Conservation (phyloP, 1,284 basidiomycete genomes). For the Rhodotorula sp. region DNA sequence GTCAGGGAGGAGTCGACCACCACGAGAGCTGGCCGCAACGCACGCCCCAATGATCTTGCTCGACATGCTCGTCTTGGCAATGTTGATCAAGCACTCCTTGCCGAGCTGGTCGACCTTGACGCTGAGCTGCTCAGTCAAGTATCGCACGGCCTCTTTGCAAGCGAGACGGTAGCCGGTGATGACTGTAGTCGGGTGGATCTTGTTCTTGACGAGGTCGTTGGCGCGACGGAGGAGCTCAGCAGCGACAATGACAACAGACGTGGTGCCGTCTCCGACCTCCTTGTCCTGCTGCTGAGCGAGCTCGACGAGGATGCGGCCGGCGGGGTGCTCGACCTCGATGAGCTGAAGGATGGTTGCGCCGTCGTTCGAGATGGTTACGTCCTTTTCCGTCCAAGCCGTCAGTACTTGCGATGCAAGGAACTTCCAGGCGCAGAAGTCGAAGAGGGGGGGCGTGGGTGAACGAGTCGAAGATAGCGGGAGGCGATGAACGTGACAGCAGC, state of each 20-base stretch:
- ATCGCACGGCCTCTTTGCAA: conserved; percentile 95
- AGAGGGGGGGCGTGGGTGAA: background rate
- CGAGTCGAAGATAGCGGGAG: background rate
- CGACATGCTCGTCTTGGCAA: conserved; percentile 98
- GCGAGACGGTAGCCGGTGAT: conserved; percentile 98
- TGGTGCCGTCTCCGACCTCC: conserved; percentile 99
- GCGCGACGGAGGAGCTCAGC: conserved; percentile 92
- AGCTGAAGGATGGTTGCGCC: conserved; percentile 96
- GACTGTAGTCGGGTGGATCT: conserved; percentile 98
- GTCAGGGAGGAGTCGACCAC: background rate
- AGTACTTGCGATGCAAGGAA: background rate
- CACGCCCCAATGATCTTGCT: conserved; percentile 98
- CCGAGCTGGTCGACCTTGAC: conserved; percentile 92
- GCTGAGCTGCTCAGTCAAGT: conserved; percentile 96
- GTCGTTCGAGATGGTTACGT: conserved; percentile 99
- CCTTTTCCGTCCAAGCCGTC: conserved; percentile 55
- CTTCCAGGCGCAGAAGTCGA: background rate
- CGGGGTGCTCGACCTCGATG: conserved; percentile 45
- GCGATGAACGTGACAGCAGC: conserved; percentile 43
- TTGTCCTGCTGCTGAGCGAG: conserved; percentile 99
- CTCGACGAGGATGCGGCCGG: conserved; percentile 88
- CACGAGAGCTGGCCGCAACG: conserved; percentile 48
- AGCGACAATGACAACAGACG: conserved; percentile 96
- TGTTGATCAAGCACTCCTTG: conserved; percentile 88
- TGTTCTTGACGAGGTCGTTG: conserved; percentile 97